These are phyloP conservation scores for Ceratopteris richardii DNA, from an alignment of 75 land plant genomes.

Conservation along the genomic window DNA sequence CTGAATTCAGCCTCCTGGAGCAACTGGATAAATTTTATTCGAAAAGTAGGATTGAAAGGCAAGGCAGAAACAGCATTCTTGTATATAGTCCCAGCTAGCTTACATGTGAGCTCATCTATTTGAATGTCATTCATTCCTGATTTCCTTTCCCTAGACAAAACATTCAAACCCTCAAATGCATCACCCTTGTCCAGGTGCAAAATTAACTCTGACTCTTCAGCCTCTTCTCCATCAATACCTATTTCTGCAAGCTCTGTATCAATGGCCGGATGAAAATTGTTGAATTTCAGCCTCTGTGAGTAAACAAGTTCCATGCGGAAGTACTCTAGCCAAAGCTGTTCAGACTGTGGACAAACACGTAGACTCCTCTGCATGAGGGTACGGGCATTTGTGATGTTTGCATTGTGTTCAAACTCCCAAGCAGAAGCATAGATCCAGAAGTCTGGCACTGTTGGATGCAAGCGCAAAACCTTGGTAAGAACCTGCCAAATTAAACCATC, in stretches of 20 bases:
- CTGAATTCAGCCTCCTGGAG: constrained; percentile 32
- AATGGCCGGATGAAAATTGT: constrained; percentile 28
- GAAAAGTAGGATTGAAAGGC: constrained; percentile 48
- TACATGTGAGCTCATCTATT: constrained; percentile 36
- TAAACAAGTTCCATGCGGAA: constrained; percentile 93
- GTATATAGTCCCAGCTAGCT: constrained; percentile 49
- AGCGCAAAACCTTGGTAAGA: constrained; percentile 52
- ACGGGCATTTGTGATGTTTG: constrained; percentile 74
- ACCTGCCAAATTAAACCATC: constrained; percentile 61
- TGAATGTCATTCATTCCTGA: constrained; percentile 14
- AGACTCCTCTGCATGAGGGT: constrained; percentile 82
- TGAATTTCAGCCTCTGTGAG: constrained; percentile 69
- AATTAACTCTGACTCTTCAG: constrained; percentile 33
- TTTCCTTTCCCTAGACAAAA: constrained; percentile 4
- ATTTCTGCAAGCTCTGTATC: constrained; percentile 40
- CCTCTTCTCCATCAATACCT: constrained; percentile 11
- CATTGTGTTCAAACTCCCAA: constrained; percentile 89
- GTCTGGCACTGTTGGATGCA: constrained; percentile 83
- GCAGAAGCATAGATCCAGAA: constrained; percentile 96
- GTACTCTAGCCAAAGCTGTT: constrained; percentile 89
- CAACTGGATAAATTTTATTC: constrained; percentile 62
- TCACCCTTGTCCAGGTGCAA: constrained; percentile 23
- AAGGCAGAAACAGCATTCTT: constrained; percentile 57
- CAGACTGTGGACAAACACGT: constrained; percentile 71
- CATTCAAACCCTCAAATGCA: constrained; percentile 11